Evolutionary conservation across 257 asterid genomes (phyloP), one percentile per base, ranked within the genome.

Genomic region (Gynochthodes officinalis): DNA sequence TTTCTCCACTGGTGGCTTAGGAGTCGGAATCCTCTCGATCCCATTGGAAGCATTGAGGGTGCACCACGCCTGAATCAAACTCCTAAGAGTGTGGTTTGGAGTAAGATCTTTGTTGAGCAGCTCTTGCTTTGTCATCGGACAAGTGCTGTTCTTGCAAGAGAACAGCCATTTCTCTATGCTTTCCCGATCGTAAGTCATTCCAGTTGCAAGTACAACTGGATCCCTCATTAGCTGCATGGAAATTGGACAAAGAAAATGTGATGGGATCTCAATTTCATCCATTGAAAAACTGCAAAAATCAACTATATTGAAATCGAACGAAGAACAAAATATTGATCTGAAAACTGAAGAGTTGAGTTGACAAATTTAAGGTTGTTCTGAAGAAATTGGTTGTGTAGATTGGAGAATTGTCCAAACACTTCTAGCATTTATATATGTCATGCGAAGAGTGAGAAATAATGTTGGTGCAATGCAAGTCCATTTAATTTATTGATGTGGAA

Each of bases 201-300:
- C 98, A 4, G 97, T 85, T 3, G 92, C 49, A 57, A 89, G 67
- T 1, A 82, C 87, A 1, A 92, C 98, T 0, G 97, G 98, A 81
- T 92, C 97, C 40, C 70, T 80, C 98, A 92, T 92, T 4, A 90
- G 79, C 77, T 92, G 91, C 90, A 90, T 82, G 18, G 96, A 90
- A 48, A 90, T 92, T 7, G 97, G 97, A 65, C 97, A 92, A n/a
- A 86, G 74, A 54, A 92, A 93, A 72, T 84, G 78, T 42, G 82
- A 77, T 7, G 95, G 94, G 53, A 90, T 69, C 23, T 89, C 95
- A 5, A 83, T 72, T 23, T 86, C 86, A 13, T 61, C 75, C 64
- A 43, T 76, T 25, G 65, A 10, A 7, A 35, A 59, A n/a, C n/a
- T n/a, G n/a, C n/a, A n/a, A n/a, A n/a, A n/a, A n/a, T n/a, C n/a